A percentile compares a stretch with the other conserved stretches of the same genome.
Evolutionary conservation across 805 yeast species (phyloP).

Genomic region (Candida berthetii): DNA sequence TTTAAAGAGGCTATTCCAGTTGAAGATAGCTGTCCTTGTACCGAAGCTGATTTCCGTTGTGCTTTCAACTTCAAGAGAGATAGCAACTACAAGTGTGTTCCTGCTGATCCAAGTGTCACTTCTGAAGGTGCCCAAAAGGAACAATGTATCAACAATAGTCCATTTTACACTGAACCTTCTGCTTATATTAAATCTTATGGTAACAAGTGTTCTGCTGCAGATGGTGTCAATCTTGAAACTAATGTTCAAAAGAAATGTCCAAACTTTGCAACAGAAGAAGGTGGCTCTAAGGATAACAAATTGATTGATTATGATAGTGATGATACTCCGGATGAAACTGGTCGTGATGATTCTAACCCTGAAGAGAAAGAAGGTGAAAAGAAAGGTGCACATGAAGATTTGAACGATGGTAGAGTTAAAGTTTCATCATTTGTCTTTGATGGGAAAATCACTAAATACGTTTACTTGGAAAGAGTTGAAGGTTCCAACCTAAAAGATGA

Average conservation of each 20-base stretch:
- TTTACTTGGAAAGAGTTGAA: slow-evolving; percentile 43
- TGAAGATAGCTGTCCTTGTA: slow-evolving; percentile 60
- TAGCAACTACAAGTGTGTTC: slow-evolving; percentile 41
- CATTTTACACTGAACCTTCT: slow-evolving; percentile 17
- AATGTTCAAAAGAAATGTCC: slow-evolving; percentile 12
- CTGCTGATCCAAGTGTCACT: slow-evolving; percentile 15
- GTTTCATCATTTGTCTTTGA: slow-evolving; percentile 38
- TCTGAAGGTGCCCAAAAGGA: slow-evolving; percentile 19
- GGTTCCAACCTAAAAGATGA: slow-evolving; percentile 46
- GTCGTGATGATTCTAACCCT: slow-evolving; percentile 15
- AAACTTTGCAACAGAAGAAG: slow-evolving; percentile 7
- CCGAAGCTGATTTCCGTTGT: slow-evolving; percentile 67
- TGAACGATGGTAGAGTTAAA: slow-evolving; percentile 25
- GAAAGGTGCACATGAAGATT: slow-evolving; percentile 26
- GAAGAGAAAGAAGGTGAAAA: slow-evolving; percentile 28
- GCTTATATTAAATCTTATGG: slow-evolving; percentile 40
- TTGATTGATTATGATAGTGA: slow-evolving; percentile 18
- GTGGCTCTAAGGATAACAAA: slow-evolving; percentile 7
- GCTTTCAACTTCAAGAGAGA: slow-evolving; percentile 38
- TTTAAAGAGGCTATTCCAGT: slow-evolving; percentile 29
- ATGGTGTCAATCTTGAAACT: slow-evolving; percentile 15
- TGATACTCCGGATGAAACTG: slow-evolving; percentile 24
- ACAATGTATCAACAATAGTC: slow-evolving; percentile 22
- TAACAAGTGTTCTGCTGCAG: slow-evolving; percentile 32
- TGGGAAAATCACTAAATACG: slow-evolving; percentile 48